Percentiles rank a stretch among this genome's conserved stretches.
phyloP scores from a whole-genome alignment of 345 rosid species.

The Brassica incana region DNA sequence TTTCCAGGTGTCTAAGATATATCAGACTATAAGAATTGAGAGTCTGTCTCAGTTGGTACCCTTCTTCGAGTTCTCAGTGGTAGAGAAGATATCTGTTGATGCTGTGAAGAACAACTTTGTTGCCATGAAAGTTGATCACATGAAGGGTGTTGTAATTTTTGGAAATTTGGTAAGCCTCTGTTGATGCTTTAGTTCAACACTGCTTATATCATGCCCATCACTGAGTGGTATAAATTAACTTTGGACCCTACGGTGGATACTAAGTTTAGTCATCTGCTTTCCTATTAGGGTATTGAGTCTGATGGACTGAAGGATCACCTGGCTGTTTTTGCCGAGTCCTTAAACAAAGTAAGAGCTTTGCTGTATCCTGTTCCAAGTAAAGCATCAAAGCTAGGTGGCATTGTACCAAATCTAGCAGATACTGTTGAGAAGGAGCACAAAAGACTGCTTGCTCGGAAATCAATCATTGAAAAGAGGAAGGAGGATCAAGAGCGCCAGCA shows the following conservation, averaged over 20 bases:
- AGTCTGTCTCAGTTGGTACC: slow-evolving; percentile 83
- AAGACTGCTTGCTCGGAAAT: slow-evolving; percentile 89
- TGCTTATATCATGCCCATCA: not conserved
- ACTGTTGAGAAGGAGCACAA: slow-evolving; percentile 88
- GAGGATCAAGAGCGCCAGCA: slow-evolving; percentile 97
- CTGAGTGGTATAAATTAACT: not conserved
- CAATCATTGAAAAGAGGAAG: slow-evolving; percentile 93
- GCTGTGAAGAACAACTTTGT: slow-evolving; percentile 81
- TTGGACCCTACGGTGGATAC: not conserved
- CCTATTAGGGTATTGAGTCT: slow-evolving; percentile 77
- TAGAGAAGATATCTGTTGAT: slow-evolving; percentile 92
- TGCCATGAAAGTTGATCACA: slow-evolving; percentile 87
- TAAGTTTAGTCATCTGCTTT: not conserved
- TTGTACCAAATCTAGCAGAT: slow-evolving; percentile 74
- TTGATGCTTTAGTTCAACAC: slow-evolving; percentile 1
- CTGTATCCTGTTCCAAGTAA: slow-evolving; percentile 66
- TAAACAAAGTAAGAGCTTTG: slow-evolving; percentile 75
- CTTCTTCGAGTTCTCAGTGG: slow-evolving; percentile 72
- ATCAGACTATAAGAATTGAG: slow-evolving; percentile 80
- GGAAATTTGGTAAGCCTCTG: slow-evolving; percentile 58
- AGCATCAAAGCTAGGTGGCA: slow-evolving; percentile 72
- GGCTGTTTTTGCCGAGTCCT: slow-evolving; percentile 68
- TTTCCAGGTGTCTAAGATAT: slow-evolving; percentile 85
- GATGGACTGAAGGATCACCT: slow-evolving; percentile 76
- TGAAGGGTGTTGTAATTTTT: slow-evolving; percentile 71